These are phyloP conservation scores for Emericellopsis atlantica DNA, from an alignment of 2,329 filamentous ascomycete species.

Conservation along the genomic window DNA sequence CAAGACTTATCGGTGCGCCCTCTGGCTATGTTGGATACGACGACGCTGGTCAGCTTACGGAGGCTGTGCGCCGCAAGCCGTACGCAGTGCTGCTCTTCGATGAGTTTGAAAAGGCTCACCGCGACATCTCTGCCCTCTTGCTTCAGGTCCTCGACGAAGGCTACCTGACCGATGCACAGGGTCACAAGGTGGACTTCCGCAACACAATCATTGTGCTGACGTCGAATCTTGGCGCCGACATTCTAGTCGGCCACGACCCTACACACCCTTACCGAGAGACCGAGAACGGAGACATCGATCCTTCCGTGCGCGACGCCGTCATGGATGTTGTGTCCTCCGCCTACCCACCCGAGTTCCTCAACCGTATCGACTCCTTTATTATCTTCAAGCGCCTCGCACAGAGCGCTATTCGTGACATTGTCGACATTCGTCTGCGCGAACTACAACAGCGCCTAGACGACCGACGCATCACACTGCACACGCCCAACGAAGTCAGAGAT, in stretches of 20 bases:
- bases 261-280: conserved; percentile 51
- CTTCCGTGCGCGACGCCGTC: conserved; percentile 63
- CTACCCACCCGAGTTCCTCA: conserved; percentile 89
- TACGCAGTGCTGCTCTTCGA: conserved; percentile 93
- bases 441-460: conserved; percentile 75
- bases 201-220: conserved; percentile 96
- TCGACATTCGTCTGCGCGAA: conserved; percentile 81
- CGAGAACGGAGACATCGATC: conserved; percentile 55
- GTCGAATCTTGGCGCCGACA: conserved; percentile 86
- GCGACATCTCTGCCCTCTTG: conserved; percentile 83
- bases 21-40: conserved; percentile 96
- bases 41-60: conserved; percentile 89
- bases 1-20: conserved; percentile 79
- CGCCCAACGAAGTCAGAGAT: conserved; percentile 58
- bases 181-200: conserved; percentile 91
- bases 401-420: conserved; percentile 74
- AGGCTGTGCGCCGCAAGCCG: conserved; percentile 87
- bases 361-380: conserved; percentile 94
- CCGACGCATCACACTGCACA: conserved; percentile 64
- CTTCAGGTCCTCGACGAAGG: conserved; percentile 94
- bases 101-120: conserved; percentile 95
- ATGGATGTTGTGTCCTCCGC: conserved; percentile 71
- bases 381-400: conserved; percentile 80
- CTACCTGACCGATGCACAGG: conserved; percentile 88
- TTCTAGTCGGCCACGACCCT: conserved; percentile 66